Conservation (phyloP, 2,329 filamentous ascomycete genomes). For the Aspergillus sp. region DNA sequence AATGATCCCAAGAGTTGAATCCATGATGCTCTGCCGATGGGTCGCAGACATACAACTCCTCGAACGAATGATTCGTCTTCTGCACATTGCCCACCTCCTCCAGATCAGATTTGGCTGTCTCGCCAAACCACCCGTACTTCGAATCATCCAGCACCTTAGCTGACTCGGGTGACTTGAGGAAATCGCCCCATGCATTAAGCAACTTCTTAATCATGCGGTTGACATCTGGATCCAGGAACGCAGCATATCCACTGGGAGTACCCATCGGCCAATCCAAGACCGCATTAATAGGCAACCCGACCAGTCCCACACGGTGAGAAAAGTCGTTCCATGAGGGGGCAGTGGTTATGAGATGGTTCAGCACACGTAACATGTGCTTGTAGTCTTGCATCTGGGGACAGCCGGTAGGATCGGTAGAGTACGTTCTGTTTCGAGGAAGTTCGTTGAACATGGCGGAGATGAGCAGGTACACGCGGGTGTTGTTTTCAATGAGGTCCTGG, state of each 20-base stretch:
- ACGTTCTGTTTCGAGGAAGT: constrained; percentile 62
- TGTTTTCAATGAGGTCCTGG: constrained; percentile 64
- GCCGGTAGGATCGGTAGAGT: constrained; percentile 63
- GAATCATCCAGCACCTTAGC: constrained; percentile 51
- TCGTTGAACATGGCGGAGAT: constrained; percentile 69
- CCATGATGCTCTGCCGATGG: constrained; percentile 42
- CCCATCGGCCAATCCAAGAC: constrained; percentile 63
- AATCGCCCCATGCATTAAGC: constrained; percentile 58
- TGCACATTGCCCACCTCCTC: constrained; percentile 3
- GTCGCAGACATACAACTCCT: constrained; percentile 24
- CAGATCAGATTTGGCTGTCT: constrained; percentile 48
- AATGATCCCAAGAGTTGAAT: constrained; percentile 69
- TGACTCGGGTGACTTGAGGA: constrained; percentile 54
- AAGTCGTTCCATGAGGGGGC: constrained; percentile 36
- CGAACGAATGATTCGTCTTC: constrained; percentile 12
- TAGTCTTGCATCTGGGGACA: constrained; percentile 66
- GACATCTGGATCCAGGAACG: constrained; percentile 56
- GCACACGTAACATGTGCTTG: constrained; percentile 64
- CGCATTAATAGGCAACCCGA: constrained; percentile 59
- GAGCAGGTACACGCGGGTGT: constrained; percentile 66
- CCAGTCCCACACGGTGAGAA: constrained; percentile 43
- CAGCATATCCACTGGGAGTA: constrained; percentile 55
- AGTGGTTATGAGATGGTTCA: constrained; percentile 56
- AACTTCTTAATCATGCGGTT: constrained; percentile 56
- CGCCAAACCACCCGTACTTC: constrained; percentile 57